Conservation (phyloP, 176 grass and related monocot species). For the Saccharum spontaneum region DNA sequence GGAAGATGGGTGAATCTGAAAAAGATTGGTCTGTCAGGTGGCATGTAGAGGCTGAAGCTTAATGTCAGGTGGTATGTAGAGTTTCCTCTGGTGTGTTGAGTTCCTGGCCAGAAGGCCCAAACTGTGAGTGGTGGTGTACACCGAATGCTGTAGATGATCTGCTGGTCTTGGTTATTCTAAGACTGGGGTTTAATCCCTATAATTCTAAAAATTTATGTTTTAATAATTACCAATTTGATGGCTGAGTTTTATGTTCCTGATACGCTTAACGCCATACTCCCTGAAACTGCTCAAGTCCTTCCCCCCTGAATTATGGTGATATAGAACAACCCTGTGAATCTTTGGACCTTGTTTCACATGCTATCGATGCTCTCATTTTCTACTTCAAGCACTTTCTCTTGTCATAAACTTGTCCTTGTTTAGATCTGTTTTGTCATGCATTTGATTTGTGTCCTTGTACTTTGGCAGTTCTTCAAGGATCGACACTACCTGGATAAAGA, state of each 20-base stretch:
- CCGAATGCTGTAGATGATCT: background rate
- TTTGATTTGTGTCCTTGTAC: conserved; percentile 21
- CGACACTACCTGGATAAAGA: conserved; percentile 96
- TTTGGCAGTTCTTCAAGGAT: conserved; percentile 91
- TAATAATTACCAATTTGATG: background rate
- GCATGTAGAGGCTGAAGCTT: background rate
- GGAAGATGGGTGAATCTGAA: background rate
- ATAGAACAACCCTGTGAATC: background rate
- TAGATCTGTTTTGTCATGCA: background rate
- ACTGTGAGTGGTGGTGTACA: background rate
- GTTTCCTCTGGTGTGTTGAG: background rate
- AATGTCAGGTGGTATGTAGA: background rate
- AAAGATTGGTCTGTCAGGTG: background rate
- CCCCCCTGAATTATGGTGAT: background rate
- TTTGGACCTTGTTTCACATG: background rate
- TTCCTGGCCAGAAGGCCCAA: background rate
- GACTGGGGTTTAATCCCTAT: background rate
- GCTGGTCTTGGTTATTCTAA: background rate
- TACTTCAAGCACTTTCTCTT: background rate
- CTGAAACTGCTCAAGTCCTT: background rate
- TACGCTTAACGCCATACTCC: background rate
- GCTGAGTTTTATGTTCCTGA: background rate
- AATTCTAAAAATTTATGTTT: background rate
- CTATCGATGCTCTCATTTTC: background rate
- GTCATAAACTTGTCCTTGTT: background rate